These are phyloP conservation scores for Avena eriantha DNA, from an alignment of 176 grass and related monocot genomes.

Conservation along the genomic window DNA sequence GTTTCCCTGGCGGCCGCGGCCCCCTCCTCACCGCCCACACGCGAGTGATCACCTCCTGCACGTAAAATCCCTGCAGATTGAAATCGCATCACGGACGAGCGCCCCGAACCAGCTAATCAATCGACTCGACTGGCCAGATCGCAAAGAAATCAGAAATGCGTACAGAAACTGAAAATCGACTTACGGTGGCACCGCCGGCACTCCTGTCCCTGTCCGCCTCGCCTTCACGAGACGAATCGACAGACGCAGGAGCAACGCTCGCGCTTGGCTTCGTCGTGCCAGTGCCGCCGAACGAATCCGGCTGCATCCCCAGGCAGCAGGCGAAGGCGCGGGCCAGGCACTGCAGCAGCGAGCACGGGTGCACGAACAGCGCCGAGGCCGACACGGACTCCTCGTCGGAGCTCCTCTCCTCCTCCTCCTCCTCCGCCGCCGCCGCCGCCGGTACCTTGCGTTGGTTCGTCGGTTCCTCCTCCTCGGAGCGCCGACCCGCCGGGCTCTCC, in stretches of 20 bases:
- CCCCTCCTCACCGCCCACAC: slow-evolving; percentile 17
- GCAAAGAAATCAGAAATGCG: slow-evolving; percentile 1
- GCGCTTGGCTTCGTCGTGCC: background rate
- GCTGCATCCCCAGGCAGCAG: slow-evolving; percentile 40
- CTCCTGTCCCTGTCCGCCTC: slow-evolving; percentile 2
- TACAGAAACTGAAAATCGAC: background rate
- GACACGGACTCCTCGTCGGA: slow-evolving; percentile 1
- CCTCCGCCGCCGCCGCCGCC: background rate
- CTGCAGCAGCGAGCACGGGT: slow-evolving; percentile 54
- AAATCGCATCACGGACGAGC: background rate
- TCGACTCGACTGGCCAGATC: background rate
- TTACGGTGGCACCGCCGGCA: slow-evolving; percentile 26
- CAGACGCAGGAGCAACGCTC: background rate
- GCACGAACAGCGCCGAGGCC: slow-evolving; percentile 16
- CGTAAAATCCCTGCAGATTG: slow-evolving; percentile 7
- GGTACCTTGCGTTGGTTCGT: background rate
- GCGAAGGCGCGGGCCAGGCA: slow-evolving; percentile 41
- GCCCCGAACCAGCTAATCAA: background rate
- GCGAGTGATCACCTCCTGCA: slow-evolving; percentile 26
- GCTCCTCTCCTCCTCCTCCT: slow-evolving; percentile 26
- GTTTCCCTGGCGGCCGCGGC: background rate
- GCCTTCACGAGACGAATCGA: background rate
- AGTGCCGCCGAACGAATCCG: background rate
- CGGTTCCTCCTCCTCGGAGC: background rate
- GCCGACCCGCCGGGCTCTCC: background rate